phyloP scores from a whole-genome alignment of 2,329 filamentous ascomycete genomes.

The Cadophora sp. region DNA sequence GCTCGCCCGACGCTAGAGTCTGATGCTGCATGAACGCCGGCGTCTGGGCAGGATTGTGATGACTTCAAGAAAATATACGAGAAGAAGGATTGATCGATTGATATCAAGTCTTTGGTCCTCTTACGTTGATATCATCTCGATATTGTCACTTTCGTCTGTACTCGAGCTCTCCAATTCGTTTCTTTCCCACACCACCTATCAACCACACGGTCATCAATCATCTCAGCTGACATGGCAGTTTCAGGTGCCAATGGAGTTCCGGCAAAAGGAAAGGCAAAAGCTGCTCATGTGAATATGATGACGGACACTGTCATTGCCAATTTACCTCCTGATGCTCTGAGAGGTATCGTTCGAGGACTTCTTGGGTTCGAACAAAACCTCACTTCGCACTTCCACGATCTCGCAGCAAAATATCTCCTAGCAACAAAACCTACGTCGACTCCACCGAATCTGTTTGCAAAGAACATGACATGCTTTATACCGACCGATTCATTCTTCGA shows the following conservation, averaged over 20 bases:
- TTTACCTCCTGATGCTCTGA: constrained; percentile 49
- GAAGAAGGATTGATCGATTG: not conserved
- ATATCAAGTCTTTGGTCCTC: not conserved
- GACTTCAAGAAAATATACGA: not conserved
- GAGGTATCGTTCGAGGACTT: constrained; percentile 47
- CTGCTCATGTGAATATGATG: constrained; percentile 56
- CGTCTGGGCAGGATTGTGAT: not conserved
- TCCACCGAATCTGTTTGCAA: constrained; percentile 30
- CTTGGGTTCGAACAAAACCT: constrained; percentile 43
- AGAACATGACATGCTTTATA: not conserved
- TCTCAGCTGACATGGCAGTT: not conserved
- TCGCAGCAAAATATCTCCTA: constrained; percentile 43
- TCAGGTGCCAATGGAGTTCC: not conserved
- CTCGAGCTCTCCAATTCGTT: too few relatives aligned
- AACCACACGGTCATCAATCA: not conserved
- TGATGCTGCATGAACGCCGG: constrained; percentile 2
- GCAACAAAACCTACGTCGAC: constrained; percentile 35
- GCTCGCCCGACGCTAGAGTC: not conserved
- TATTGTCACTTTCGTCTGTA: too few relatives aligned
- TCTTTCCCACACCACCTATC: not conserved
- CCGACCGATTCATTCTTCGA: constrained; percentile 25
- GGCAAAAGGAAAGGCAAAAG: constrained; percentile 29
- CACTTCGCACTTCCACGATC: constrained; percentile 46
- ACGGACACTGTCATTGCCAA: constrained; percentile 54
- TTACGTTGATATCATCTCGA: too few relatives aligned